Percentiles rank a stretch among this genome's conserved stretches.
These are phyloP conservation scores for Mycena leptocephala DNA, from an alignment of 768 basidiomycete genomes.

Conservation along the genomic window DNA sequence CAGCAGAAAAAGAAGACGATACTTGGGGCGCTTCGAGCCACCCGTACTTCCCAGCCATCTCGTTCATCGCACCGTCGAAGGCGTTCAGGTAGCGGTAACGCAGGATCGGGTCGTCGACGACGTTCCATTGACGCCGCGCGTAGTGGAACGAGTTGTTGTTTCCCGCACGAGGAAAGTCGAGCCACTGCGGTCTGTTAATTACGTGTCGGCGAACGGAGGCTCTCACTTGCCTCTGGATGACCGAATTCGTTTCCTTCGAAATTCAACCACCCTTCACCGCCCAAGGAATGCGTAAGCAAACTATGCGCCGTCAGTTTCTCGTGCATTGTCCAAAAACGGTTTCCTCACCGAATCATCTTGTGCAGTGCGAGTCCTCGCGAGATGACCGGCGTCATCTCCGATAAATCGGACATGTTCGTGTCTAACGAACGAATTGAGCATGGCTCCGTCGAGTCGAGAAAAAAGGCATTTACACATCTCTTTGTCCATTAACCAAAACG, in stretches of 20 bases:
- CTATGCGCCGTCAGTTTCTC: conserved; percentile 58
- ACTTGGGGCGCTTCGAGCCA: conserved; percentile 92
- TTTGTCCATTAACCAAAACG: conserved; percentile 99
- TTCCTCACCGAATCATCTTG: conserved; percentile 93
- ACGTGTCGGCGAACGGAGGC: not conserved
- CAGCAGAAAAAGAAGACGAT: conserved; percentile 37
- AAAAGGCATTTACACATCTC: conserved; percentile 90
- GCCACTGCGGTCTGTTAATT: conserved; percentile 74
- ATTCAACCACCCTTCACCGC: conserved; percentile 98
- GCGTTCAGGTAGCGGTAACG: conserved; percentile 96
- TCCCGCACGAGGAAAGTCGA: conserved; percentile 98
- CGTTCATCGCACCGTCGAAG: conserved; percentile 95
- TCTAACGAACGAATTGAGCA: conserved; percentile 60
- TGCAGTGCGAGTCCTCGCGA: conserved; percentile 93
- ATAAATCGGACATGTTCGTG: conserved; percentile 94
- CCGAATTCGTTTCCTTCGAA: conserved; percentile 99
- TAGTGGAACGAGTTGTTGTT: conserved; percentile 98
- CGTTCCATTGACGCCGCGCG: conserved; percentile 96
- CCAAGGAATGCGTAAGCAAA: conserved; percentile 91
- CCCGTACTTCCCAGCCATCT: conserved; percentile 80
- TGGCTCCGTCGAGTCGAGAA: not conserved
- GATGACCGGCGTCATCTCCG: conserved; percentile 87
- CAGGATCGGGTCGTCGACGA: conserved; percentile 87
- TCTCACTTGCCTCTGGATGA: conserved; percentile 86
- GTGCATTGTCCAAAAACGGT: not conserved